Evolutionary conservation across 1,284 basidiomycete genomes (phyloP).

Genomic region (Pisolithus thermaeus): DNA sequence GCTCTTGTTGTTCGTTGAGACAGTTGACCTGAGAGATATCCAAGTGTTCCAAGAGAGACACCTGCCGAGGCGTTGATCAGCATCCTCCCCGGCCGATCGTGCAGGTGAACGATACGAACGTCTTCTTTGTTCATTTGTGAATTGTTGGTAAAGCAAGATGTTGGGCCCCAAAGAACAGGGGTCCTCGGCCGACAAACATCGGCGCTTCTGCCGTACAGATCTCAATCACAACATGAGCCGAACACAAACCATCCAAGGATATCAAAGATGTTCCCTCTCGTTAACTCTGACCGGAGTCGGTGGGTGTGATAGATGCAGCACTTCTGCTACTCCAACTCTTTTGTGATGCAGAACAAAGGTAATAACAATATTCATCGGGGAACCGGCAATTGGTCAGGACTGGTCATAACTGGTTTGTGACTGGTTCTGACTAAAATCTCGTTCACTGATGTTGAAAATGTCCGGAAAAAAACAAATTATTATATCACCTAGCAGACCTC

Average conservation of each 20-base stretch:
- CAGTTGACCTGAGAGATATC: conserved; percentile 64
- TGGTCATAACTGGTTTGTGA: too few relatives aligned
- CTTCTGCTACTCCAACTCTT: conserved; percentile 42
- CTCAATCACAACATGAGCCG: too few relatives aligned
- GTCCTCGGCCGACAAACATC: too few relatives aligned
- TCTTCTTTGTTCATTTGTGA: conserved; percentile 20
- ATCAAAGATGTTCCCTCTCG: conserved; percentile 38
- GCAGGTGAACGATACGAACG: conserved; percentile 13
- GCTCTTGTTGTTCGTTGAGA: conserved; percentile 64
- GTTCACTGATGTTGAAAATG: too few relatives aligned
- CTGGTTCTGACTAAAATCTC: too few relatives aligned
- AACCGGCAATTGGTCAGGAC: too few relatives aligned
- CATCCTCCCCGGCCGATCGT: neutral
- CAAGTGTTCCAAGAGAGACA: conserved; percentile 56
- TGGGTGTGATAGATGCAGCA: conserved; percentile 45
- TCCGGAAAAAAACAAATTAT: conserved; percentile 77
- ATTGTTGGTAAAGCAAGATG: too few relatives aligned
- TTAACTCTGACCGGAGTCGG: conserved; percentile 39
- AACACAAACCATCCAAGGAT: conserved; percentile 36
- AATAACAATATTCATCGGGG: conserved; percentile 68
- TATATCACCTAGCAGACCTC: conserved; percentile 59
- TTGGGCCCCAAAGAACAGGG: too few relatives aligned
- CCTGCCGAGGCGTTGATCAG: conserved; percentile 26
- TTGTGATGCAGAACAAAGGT: conserved; percentile 52
- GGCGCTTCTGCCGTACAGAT: too few relatives aligned